Conservation (phyloP, 2,329 filamentous ascomycete species). For the Nemania diffusa region DNA sequence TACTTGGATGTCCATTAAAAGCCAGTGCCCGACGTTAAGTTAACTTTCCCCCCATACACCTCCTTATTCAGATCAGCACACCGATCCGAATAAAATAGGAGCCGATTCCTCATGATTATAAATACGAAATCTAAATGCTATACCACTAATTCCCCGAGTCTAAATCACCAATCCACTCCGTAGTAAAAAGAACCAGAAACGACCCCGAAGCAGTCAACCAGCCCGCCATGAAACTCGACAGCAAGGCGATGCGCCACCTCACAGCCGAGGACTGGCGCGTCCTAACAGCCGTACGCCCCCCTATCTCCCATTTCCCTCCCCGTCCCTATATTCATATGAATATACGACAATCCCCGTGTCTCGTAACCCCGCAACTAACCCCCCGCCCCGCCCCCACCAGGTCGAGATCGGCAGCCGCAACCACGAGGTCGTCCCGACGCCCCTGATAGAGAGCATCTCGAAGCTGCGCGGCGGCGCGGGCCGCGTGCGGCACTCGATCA, state of each 20-base stretch:
- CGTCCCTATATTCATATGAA: too few relatives aligned
- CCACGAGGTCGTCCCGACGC: slow-evolving; percentile 94
- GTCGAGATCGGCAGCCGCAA: slow-evolving; percentile 95
- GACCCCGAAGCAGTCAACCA: background rate
- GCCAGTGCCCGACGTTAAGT: slow-evolving; percentile 14
- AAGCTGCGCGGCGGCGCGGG: slow-evolving; percentile 80
- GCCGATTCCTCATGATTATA: background rate
- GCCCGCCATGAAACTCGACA: slow-evolving; percentile 87
- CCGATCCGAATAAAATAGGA: background rate
- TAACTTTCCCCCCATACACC: background rate
- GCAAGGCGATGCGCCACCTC: slow-evolving; percentile 91
- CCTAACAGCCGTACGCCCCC: slow-evolving; percentile 79
- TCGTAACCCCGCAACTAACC: slow-evolving; percentile 46
- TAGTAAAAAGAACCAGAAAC: background rate
- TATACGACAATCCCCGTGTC: slow-evolving; percentile 42
- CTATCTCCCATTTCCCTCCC: slow-evolving; percentile 34
- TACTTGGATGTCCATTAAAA: background rate
- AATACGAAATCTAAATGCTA: background rate
- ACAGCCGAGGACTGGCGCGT: slow-evolving; percentile 94
- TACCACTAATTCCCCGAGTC: background rate
- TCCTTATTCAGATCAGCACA: background rate
- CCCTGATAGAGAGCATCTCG: slow-evolving; percentile 85
- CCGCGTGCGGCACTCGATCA: slow-evolving; percentile 88
- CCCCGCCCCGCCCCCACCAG: slow-evolving; percentile 64
- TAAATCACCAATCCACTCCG: background rate